Base-by-base conservation (phyloP, 495 filamentous ascomycete species). In the Symbiotaphrina buchneri region DNA sequence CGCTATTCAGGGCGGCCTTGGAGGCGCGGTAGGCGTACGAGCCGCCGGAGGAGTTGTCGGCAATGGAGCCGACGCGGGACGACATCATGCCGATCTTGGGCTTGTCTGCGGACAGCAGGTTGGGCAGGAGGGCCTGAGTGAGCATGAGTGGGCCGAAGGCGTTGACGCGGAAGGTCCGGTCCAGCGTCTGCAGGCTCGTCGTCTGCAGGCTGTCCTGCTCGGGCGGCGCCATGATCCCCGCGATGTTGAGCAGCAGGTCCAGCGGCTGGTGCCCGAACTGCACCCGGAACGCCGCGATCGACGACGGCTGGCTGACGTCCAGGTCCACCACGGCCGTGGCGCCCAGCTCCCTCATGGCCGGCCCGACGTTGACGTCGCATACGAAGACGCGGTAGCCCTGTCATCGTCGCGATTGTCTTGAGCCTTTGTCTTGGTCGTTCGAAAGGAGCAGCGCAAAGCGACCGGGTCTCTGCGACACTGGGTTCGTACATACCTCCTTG, bases 21-120 rank as follows among this genome's bases (percentile, higher is more conserved):
- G 58, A 65, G 6, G 71, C 63, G 2, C 78, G 69, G 44, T 87
- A 87, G 3, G 61, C 63, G 45, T 81, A 87, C 64, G 69, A 79
- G 0, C 75, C 79, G 2, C 78, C 77, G 0, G 58, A 54, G 7
- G 39, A 36, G 38, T 85, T 84, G 37, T 47, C 45, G 1, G 41
- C 38, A 4, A 58, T 47, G 17, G 39, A 44, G 21, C 53, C 53
- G 14, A 55, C 51, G 13, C 55, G 51, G 3, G 48, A 53, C 8
- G 47, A 48, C 32, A 58, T 41, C 10, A 54, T 37, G 11, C 50
- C 44, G 8, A 53, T 32, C 10, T 37, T 18, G 1, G 39, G 35
- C 1, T 20, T 20, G 10, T 29, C 6, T 1, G 37, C 35, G 8
- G 29, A 28, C 5, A 48, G 36, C 1, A 56, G 24, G 22, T 44